A percentile compares a stretch with the other conserved stretches of the same genome.
phyloP scores from a whole-genome alignment of 352 stramenopile species.

The Lagenidium sp. region DNA sequence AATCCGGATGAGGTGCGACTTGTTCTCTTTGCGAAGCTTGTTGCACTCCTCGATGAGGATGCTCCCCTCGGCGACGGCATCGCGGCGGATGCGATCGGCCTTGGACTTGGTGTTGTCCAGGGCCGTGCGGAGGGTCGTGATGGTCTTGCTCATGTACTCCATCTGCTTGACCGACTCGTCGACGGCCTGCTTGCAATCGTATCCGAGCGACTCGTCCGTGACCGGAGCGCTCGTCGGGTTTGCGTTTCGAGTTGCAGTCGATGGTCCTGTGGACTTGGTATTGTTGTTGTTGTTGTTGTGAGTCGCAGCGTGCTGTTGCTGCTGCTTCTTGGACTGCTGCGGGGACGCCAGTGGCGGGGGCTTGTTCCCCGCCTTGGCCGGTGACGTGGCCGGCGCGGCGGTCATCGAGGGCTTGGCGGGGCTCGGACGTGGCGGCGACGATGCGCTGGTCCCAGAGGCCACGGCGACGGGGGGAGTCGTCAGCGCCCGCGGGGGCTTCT shows the following conservation, averaged over 20 bases:
- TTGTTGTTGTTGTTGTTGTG: no score
- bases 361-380: no score
- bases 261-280: slow-evolving; percentile 1
- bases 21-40: slow-evolving; percentile 67
- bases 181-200: slow-evolving; percentile 69
- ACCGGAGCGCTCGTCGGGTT: neutral
- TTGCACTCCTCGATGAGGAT: slow-evolving; percentile 79
- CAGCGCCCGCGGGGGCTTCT: slow-evolving; percentile 36
- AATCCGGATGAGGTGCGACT: slow-evolving; percentile 46
- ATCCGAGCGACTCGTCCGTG: slow-evolving; percentile 42
- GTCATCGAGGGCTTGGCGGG: neutral
- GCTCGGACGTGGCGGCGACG: no score
- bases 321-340: neutral
- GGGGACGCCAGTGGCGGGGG: no score
- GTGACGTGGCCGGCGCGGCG: neutral
- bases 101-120: slow-evolving; percentile 67
- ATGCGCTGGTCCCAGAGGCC: no score
- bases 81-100: slow-evolving; percentile 49
- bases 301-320: neutral
- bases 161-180: slow-evolving; percentile 73
- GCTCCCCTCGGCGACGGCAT: slow-evolving; percentile 69
- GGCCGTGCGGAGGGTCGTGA: slow-evolving; percentile 45
- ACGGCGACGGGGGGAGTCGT: slow-evolving; percentile 1
- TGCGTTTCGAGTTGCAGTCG: slow-evolving; percentile 4
- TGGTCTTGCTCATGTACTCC: slow-evolving; percentile 73